A percentile compares a stretch with the other conserved stretches of the same genome.
These are phyloP conservation scores for Helianthus annuus DNA, from an alignment of 129 eudicot genomes.

Conservation along the genomic window DNA sequence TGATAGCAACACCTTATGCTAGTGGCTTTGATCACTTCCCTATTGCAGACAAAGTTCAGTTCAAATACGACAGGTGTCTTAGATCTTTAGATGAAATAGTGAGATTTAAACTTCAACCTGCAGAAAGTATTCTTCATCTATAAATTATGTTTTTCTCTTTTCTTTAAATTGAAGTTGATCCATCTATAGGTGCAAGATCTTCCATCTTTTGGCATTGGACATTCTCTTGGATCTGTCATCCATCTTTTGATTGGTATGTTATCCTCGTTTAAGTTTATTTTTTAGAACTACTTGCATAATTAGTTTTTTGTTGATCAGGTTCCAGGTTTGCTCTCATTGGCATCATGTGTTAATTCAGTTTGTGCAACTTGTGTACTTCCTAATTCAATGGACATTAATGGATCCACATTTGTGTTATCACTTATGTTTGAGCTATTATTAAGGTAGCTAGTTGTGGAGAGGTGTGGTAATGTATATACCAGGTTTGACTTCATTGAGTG, in stretches of 20 bases:
- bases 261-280: conserved; percentile 3
- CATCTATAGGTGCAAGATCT: conserved; percentile 60
- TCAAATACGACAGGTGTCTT: conserved; percentile 84
- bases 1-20: conserved; percentile 97
- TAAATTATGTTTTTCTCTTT: conserved; percentile 6
- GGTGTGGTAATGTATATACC: too few species aligned
- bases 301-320: conserved; percentile 47
- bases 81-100: conserved; percentile 71
- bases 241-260: conserved; percentile 86
- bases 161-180: conserved; percentile 13
- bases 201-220: conserved; percentile 96
- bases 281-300: conserved; percentile 5
- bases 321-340: conserved; percentile 96
- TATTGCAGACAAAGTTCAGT: conserved; percentile 97
- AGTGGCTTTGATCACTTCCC: conserved; percentile 97
- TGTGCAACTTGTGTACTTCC: too few species aligned
- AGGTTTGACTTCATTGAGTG: too few species aligned
- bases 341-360: too few species aligned
- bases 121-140: neutral
- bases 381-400: too few species aligned
- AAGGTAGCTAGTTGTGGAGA: too few species aligned
- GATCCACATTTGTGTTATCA: too few species aligned
- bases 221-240: conserved; percentile 91
- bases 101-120: conserved; percentile 39
- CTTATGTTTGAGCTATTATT: too few species aligned